Evolutionary conservation across 306 rosid species (phyloP).

Genomic region (Alnus glutinosa): DNA sequence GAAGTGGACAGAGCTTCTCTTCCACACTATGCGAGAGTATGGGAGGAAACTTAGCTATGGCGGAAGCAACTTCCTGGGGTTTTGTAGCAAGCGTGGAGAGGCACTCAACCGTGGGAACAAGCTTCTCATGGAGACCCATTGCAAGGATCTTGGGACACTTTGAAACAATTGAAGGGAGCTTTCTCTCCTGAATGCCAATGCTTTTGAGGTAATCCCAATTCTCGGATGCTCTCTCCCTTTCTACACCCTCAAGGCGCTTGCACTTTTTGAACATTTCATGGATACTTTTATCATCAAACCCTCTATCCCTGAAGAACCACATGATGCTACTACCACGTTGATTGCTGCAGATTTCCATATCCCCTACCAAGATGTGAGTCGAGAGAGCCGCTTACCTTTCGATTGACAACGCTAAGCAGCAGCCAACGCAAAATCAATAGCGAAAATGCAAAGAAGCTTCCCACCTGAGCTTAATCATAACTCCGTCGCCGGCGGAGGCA

Average conservation of each 20-base stretch:
- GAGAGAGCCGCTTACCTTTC: slow-evolving; percentile 14
- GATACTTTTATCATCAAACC: slow-evolving; percentile 80
- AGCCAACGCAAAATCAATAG: neutral
- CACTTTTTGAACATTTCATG: slow-evolving; percentile 68
- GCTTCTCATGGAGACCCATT: slow-evolving; percentile 74
- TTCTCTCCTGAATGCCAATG: slow-evolving; percentile 85
- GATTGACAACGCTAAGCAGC: slow-evolving; percentile 5
- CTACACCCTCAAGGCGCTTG: slow-evolving; percentile 62
- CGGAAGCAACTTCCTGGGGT: slow-evolving; percentile 68
- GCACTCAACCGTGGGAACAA: slow-evolving; percentile 81
- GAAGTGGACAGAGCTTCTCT: slow-evolving; percentile 92
- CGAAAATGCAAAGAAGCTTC: slow-evolving; percentile 8
- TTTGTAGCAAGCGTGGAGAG: slow-evolving; percentile 70
- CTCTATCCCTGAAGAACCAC: slow-evolving; percentile 92
- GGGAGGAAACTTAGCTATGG: slow-evolving; percentile 80
- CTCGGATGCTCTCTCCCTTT: slow-evolving; percentile 65
- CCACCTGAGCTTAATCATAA: neutral
- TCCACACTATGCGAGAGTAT: slow-evolving; percentile 77
- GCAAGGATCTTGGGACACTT: slow-evolving; percentile 86
- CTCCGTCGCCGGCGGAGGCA: neutral
- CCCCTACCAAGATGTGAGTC: slow-evolving; percentile 27
- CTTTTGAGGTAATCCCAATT: slow-evolving; percentile 77
- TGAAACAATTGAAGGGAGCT: slow-evolving; percentile 74
- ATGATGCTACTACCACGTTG: slow-evolving; percentile 57
- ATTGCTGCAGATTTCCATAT: slow-evolving; percentile 53